These are phyloP conservation scores for Mortierella claussenii DNA, from an alignment of 192 early-diverging fungal species.

Conservation along the genomic window DNA sequence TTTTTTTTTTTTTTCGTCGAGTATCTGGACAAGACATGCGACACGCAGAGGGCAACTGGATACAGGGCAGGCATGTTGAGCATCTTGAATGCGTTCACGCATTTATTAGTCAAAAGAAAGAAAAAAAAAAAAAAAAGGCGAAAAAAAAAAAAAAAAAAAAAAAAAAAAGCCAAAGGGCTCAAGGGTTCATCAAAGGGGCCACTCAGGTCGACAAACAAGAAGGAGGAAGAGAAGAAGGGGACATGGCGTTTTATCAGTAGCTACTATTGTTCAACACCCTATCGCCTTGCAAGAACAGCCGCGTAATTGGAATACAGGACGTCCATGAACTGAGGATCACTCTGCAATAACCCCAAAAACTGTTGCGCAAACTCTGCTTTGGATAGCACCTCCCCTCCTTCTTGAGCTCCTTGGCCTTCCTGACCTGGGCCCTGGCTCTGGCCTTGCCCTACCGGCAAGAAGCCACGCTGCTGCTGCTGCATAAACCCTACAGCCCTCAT, in stretches of 20 bases:
- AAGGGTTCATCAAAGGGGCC: not conserved
- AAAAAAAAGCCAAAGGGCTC: too few species aligned
- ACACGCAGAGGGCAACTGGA: too few species aligned
- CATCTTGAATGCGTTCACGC: too few species aligned
- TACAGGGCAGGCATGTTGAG: too few species aligned
- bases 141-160: too few species aligned
- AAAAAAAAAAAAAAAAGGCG: too few species aligned
- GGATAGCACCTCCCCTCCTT: conserved; percentile 52
- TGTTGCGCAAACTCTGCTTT: conserved; percentile 63
- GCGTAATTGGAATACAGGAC: conserved; percentile 56
- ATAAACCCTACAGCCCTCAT: conserved; percentile 52
- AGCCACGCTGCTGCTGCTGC: conserved; percentile 43
- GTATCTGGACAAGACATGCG: too few species aligned
- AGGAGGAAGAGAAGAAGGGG: not conserved
- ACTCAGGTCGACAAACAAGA: not conserved
- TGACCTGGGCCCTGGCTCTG: too few species aligned
- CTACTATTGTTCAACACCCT: not conserved
- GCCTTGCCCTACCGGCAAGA: too few species aligned
- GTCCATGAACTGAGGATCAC: conserved; percentile 59
- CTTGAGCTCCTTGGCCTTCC: too few species aligned
- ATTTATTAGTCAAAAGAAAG: not conserved
- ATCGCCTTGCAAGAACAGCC: conserved; percentile 36
- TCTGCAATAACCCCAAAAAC: conserved; percentile 57
- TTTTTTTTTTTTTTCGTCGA: too few species aligned
- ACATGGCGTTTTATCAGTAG: not conserved